phyloP scores from a whole-genome alignment of 306 rosid species.

The Inga oerstediana region DNA sequence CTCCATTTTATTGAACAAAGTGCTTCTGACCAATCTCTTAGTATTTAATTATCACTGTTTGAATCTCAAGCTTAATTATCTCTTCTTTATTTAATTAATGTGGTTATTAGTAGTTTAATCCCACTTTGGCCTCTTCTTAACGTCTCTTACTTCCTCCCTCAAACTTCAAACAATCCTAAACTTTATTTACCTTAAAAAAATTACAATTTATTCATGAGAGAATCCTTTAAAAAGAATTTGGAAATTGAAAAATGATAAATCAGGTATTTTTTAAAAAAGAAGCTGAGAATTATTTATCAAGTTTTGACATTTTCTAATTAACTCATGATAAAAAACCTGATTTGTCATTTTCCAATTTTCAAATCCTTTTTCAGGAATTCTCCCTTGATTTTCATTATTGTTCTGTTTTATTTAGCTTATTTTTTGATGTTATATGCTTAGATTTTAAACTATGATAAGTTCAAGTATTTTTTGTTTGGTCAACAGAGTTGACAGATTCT shows the following conservation, averaged over 20 bases:
- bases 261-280: too few relatives aligned
- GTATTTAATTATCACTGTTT: constrained; percentile 37
- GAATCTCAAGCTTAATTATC: constrained; percentile 33
- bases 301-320: too few relatives aligned
- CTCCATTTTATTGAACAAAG: constrained; percentile 37
- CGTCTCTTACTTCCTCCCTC: constrained; percentile 48
- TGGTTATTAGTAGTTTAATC: constrained; percentile 35
- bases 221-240: too few relatives aligned
- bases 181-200: background rate
- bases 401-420: background rate
- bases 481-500: background rate
- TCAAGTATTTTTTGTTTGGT: background rate
- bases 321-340: too few relatives aligned
- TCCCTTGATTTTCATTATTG: background rate
- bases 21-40: constrained; percentile 23
- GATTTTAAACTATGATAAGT: background rate
- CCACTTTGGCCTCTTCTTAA: constrained; percentile 48
- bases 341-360: too few relatives aligned
- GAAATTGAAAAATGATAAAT: too few relatives aligned
- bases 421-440: background rate
- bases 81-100: background rate
- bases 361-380: too few relatives aligned
- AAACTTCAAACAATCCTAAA: background rate
- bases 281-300: too few relatives aligned
- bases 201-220: background rate